These are phyloP conservation scores for Curvularia eragrostidis DNA, from an alignment of 2,329 filamentous ascomycete species.

Conservation along the genomic window DNA sequence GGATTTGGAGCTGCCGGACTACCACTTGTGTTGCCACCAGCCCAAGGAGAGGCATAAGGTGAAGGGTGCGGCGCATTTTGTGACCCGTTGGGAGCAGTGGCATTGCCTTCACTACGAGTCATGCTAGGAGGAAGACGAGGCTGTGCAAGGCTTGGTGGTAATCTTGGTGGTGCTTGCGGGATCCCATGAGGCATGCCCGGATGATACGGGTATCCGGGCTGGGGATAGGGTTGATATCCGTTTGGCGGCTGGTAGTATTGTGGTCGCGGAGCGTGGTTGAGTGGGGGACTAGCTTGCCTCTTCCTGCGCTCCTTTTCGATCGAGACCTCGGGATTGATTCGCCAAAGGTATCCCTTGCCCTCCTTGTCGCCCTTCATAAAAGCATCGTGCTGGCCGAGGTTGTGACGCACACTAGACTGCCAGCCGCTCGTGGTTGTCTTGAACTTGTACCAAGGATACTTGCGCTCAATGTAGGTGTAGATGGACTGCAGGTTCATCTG, in stretches of 20 bases:
- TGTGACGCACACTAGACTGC: conserved; percentile 72
- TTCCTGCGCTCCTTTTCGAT: conserved; percentile 65
- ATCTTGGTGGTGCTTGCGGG: conserved; percentile 39
- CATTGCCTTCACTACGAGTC: conserved; percentile 36
- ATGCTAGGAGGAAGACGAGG: conserved; percentile 49
- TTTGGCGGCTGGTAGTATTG: conserved; percentile 43
- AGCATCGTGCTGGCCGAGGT: conserved; percentile 64
- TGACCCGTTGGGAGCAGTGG: conserved; percentile 32
- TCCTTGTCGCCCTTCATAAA: conserved; percentile 67
- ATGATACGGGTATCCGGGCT: conserved; percentile 39
- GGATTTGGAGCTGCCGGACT: conserved; percentile 34
- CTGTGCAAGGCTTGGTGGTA: conserved; percentile 37
- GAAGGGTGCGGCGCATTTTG: conserved; percentile 39
- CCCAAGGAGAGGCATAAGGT: conserved; percentile 49
- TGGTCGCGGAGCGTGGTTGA: conserved; percentile 39
- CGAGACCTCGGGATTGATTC: conserved; percentile 64
- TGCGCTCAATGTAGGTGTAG: conserved; percentile 68
- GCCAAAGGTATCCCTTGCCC: conserved; percentile 71
- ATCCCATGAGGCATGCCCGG: conserved; percentile 41
- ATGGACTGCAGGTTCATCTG: conserved; percentile 71
- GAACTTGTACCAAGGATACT: conserved; percentile 70
- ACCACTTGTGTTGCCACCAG: conserved; percentile 39
- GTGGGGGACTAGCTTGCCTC: conserved; percentile 56
- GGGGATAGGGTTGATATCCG: conserved; percentile 39
- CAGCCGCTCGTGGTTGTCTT: conserved; percentile 65